Conservation (phyloP, 768 basidiomycete genomes). For the Mycena olivaceomarginata region DNA sequence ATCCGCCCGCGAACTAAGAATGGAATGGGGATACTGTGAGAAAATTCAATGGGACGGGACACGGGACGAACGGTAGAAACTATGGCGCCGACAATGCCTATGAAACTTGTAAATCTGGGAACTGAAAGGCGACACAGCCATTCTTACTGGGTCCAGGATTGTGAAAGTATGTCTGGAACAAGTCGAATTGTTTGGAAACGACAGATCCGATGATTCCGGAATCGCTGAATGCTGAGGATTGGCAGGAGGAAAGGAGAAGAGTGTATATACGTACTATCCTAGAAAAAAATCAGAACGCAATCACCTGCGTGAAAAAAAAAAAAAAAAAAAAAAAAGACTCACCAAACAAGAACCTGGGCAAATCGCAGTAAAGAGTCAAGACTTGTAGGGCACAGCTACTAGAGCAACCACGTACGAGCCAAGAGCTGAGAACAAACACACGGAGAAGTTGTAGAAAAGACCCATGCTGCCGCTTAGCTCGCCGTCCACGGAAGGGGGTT, state of each 20-base stretch:
- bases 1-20: conserved; percentile 43
- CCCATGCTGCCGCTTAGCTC: conserved; percentile 29
- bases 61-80: conserved; percentile 72
- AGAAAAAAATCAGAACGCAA: background rate
- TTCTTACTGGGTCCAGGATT: conserved; percentile 53
- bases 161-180: conserved; percentile 37
- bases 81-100: conserved; percentile 67
- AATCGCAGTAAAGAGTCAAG: background rate
- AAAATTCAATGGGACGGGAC: background rate
- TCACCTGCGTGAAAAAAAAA: too few relatives aligned
- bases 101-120: background rate
- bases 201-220: conserved; percentile 45
- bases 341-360: conserved; percentile 41
- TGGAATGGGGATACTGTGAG: background rate
- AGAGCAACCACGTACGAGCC: conserved; percentile 38
- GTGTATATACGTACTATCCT: conserved; percentile 38
- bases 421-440: conserved; percentile 42
- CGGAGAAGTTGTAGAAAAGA: conserved; percentile 40
- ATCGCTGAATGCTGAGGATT: conserved; percentile 28
- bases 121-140: background rate
- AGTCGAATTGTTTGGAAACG: conserved; percentile 39
- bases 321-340: background rate
- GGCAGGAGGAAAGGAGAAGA: background rate
- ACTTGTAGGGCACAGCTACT: background rate
- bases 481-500: background rate